phyloP scores from a whole-genome alignment of 2,329 filamentous ascomycete species.

The Salinomyces thailandicus region DNA sequence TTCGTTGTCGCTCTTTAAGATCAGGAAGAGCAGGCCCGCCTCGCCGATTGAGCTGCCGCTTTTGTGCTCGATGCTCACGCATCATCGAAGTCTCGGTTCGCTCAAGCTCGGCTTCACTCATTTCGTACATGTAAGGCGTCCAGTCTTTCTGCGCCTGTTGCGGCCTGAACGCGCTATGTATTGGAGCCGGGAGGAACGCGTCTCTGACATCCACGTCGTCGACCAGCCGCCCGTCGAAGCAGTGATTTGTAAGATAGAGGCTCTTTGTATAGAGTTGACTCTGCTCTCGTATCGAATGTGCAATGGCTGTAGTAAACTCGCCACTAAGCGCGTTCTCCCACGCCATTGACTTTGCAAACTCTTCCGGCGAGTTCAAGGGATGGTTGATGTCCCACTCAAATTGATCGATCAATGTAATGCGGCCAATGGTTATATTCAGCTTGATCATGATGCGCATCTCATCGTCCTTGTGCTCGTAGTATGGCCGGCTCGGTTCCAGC shows the following conservation, averaged over 20 bases:
- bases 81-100: slow-evolving; percentile 86
- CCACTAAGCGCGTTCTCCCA: slow-evolving; percentile 82
- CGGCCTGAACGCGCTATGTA: slow-evolving; percentile 74
- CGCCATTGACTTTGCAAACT: slow-evolving; percentile 84
- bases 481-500: slow-evolving; percentile 79
- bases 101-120: slow-evolving; percentile 83
- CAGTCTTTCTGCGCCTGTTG: slow-evolving; percentile 91
- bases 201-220: slow-evolving; percentile 83
- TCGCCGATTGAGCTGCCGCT: slow-evolving; percentile 85
- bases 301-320: slow-evolving; percentile 94
- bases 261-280: slow-evolving; percentile 88
- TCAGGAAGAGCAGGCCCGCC: slow-evolving; percentile 92
- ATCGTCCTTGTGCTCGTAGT: slow-evolving; percentile 93
- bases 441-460: slow-evolving; percentile 96
- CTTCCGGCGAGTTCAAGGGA: slow-evolving; percentile 82
- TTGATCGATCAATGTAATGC: slow-evolving; percentile 87
- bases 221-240: slow-evolving; percentile 85
- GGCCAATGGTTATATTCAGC: slow-evolving; percentile 93
- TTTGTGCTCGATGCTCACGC: slow-evolving; percentile 85
- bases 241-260: slow-evolving; percentile 83
- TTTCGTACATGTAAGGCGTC: slow-evolving; percentile 84
- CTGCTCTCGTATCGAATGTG: slow-evolving; percentile 94
- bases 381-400: slow-evolving; percentile 99
- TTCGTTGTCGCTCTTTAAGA: slow-evolving; percentile 86
- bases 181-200: slow-evolving; percentile 74